phyloP scores from a whole-genome alignment of 176 grass and related monocot species.

The Eremochloa ophiuroides region DNA sequence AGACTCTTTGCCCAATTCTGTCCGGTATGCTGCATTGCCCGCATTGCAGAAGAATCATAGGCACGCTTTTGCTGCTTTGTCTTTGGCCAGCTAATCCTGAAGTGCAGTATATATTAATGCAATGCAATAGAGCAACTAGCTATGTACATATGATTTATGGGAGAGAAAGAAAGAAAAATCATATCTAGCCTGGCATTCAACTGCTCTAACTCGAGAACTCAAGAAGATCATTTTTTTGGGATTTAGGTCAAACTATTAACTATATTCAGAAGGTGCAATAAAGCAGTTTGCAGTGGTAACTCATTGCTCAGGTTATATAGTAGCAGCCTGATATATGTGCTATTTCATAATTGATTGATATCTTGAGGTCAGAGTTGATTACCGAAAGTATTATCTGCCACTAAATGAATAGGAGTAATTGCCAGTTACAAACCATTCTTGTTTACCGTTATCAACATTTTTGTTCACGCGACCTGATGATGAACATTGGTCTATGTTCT shows the following conservation, averaged over 20 bases:
- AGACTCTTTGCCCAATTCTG: background rate
- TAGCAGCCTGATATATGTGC: background rate
- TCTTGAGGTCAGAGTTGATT: background rate
- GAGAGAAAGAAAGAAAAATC: no score
- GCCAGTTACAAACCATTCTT: background rate
- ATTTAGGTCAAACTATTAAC: no score
- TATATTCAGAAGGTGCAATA: background rate
- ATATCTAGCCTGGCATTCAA: no score
- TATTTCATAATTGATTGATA: background rate
- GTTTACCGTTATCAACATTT: background rate
- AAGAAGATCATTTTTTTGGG: no score
- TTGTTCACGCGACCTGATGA: background rate
- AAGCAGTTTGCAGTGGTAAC: background rate
- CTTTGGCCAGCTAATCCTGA: background rate
- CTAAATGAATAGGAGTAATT: background rate
- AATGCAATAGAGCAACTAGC: background rate
- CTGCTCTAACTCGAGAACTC: no score
- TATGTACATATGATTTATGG: background rate
- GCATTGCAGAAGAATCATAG: background rate
- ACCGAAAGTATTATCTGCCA: background rate
- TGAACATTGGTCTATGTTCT: background rate
- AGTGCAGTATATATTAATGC: background rate
- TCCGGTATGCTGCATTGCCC: background rate
- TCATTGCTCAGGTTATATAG: background rate
- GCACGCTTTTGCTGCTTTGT: background rate